Base-by-base conservation (phyloP, 1,284 basidiomycete genomes). In the Meripilus lineatus region DNA sequence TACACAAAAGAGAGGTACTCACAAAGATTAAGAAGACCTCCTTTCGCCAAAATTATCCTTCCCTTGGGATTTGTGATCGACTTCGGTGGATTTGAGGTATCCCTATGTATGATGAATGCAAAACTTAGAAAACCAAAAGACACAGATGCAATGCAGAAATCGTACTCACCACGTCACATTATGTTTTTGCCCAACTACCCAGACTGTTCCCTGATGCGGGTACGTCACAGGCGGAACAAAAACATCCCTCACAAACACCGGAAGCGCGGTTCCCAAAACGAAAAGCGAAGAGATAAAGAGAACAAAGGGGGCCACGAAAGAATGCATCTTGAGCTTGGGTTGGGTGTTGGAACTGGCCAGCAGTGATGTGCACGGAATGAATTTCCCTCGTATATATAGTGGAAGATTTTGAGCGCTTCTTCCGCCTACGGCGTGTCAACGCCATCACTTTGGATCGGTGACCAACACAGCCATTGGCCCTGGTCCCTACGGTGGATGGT, bases 51-150 rank as follows among this genome's bases (percentile, higher is more conserved):
- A 39, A 58, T 55, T 39, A 77, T 61, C 40, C 42, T 22, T 15
- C 74, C 74, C 8, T 46, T 21, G 15, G 57, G 50, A 52, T 76
- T 74, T 21, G 73, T 73, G 51, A 77, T 69, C 22, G 75, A 48
- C 10, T 42, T 24, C 4, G 74, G 74, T 18, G 62, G 44, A 25
- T 57, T 45, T 1, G 66, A 63, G 4, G 55, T 59, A 45, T 74
- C 51, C 74, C 69, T 70, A 26, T 15, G n/a, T 17, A 5, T 26
- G 26, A 30, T 28, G 34, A 13, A 42, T 23, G 14, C 34, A 24
- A 18, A 25, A 20, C 7, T 23, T 20, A 18, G 8, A 25, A 25
- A 3, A 13, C 24, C 32, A 20, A 32, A 8, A 35, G 50, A 42
- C 23, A 33, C n/a, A 7, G 21, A 5, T 20, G 34, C 38, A 24